Evolutionary conservation across 495 filamentous ascomycete genomes (phyloP), one percentile per base, ranked within the genome.

Genomic region (Aspergillus taichungensis): DNA sequence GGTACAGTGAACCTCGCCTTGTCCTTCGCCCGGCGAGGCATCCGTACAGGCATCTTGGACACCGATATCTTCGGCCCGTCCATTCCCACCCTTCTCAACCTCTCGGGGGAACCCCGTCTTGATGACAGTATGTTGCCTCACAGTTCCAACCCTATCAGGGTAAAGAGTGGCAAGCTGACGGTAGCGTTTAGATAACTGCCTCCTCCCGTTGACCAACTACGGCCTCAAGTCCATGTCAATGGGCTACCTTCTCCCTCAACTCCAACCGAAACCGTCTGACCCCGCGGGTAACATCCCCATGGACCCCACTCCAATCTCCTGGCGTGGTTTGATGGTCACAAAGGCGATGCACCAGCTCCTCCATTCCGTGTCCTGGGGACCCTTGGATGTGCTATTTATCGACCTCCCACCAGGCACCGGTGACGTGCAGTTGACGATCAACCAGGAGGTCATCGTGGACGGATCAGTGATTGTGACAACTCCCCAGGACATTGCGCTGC

Each of bases 201-300:
- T 99, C 6, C 43, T 97, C 14, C 94, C 94, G 0, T 65, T 97
- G 18, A 85, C 83, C n/a, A 95, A 92, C 59, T 97, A 96, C 68
- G 94, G 91, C 43, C 76, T 99, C 47, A 91, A 94, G 63, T 90
- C 85, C 34, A 97, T 97, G 92, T 95, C 88, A 3, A 95, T 99
- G 84, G 94, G 94, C 37, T 97, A 95, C 54, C 77, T 97, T 8
- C 78, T 94, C 10, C 70, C 70, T 2, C 62, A 61, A 52, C 60
- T 24, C 46, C 8, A 24, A 40, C n/a, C 37, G 30, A 30, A 24
- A 24, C 43, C 55, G 47, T 34, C 59, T 8, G 45, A 57, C 41
- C 42, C 56, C 51, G 30, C 52, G 12, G 49, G 62, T 38, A 51
- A 13, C 34, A 49, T 61, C n/a, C 69, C 67, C 0, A 77, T 78